Evolutionary conservation across 176 grass and related monocot genomes (phyloP).

Genomic region (Poa pratensis): DNA sequence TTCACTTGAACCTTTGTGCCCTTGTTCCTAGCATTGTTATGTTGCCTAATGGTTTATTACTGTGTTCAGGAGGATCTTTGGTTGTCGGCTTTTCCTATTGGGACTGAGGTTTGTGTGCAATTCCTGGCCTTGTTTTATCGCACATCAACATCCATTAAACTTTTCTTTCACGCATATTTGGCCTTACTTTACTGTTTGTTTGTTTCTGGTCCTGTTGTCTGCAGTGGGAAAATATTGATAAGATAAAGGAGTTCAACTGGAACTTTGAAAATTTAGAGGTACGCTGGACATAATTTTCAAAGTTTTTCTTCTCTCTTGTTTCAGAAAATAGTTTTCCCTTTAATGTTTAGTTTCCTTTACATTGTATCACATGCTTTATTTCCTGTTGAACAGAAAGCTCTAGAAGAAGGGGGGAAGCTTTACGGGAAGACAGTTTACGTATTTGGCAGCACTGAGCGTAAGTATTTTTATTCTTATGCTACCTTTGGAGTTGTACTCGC

Average conservation of each 20-base stretch:
- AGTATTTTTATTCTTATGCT: slow-evolving; percentile 21
- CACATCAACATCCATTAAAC: neutral
- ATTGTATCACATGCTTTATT: slow-evolving; percentile 16
- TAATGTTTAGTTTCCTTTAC: slow-evolving; percentile 13
- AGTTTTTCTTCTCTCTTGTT: neutral
- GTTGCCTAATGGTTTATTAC: slow-evolving; percentile 28
- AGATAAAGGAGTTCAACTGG: slow-evolving; percentile 84
- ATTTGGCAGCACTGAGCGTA: slow-evolving; percentile 91
- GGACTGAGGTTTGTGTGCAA: slow-evolving; percentile 63
- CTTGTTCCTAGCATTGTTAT: slow-evolving; percentile 14
- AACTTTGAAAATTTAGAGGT: slow-evolving; percentile 94
- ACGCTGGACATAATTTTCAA: slow-evolving; percentile 5
- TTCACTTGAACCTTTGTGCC: slow-evolving; percentile 7
- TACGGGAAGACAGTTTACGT: slow-evolving; percentile 85
- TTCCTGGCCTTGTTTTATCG: neutral
- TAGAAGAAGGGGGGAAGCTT: slow-evolving; percentile 79
- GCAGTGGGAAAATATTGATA: slow-evolving; percentile 97
- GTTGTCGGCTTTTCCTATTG: slow-evolving; percentile 67
- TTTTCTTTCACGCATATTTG: neutral
- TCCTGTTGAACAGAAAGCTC: slow-evolving; percentile 60
- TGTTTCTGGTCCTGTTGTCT: slow-evolving; percentile 1
- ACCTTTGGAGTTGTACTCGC: neutral
- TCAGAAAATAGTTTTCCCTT: neutral
- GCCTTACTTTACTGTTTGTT: neutral
- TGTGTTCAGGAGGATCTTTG: slow-evolving; percentile 77